phyloP scores from a whole-genome alignment of 331 rosid genomes.

The Acacia pycnantha region DNA sequence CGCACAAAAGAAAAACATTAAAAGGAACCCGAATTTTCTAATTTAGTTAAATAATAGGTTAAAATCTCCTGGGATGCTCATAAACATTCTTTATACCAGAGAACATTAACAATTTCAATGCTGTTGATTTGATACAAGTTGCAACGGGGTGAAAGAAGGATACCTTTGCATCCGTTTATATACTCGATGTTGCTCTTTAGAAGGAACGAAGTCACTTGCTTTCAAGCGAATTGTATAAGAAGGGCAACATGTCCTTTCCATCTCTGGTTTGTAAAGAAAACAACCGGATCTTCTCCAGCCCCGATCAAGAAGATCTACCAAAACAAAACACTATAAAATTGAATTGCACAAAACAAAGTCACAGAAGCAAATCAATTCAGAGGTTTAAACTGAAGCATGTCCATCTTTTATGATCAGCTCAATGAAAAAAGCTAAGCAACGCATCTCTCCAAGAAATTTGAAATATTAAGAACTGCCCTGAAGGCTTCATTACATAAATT shows the following conservation, averaged over 20 bases:
- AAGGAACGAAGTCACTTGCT: conserved; percentile 67
- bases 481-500: not conserved
- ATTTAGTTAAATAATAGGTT: not conserved
- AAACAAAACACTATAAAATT: conserved; percentile 23
- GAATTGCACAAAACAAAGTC: conserved; percentile 9
- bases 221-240: conserved; percentile 85
- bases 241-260: conserved; percentile 94
- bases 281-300: conserved; percentile 98
- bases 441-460: conserved; percentile 18
- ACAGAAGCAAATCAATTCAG: conserved; percentile 1
- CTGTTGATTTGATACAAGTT: not conserved
- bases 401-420: not conserved
- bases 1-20: not conserved
- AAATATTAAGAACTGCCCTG: not conserved
- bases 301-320: conserved; percentile 81
- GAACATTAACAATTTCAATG: not conserved
- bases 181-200: conserved; percentile 84
- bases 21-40: not conserved
- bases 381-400: not conserved
- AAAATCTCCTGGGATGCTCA: not conserved
- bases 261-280: conserved; percentile 87
- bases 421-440: not conserved
- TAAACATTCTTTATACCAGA: not conserved
- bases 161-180: conserved; percentile 82
- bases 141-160: conserved; percentile 16